These are phyloP conservation scores for Linanthus parryae DNA, from an alignment of 148 eudicot species.

Conservation along the genomic window DNA sequence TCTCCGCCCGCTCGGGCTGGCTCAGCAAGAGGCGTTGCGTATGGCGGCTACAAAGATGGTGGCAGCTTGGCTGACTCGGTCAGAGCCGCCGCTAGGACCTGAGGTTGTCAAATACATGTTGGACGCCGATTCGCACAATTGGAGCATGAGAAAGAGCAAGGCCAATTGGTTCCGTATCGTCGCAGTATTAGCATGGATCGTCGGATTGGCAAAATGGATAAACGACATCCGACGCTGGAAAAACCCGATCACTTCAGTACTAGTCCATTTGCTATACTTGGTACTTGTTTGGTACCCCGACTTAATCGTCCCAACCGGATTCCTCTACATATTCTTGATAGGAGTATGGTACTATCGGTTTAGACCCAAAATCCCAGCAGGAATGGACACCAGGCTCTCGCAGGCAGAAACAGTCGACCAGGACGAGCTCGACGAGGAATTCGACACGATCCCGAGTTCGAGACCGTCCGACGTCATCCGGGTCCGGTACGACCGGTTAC, in stretches of 20 bases:
- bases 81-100: slow-evolving; percentile 86
- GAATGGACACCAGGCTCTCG: slow-evolving; percentile 78
- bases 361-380: slow-evolving; percentile 82
- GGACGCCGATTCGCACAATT: slow-evolving; percentile 81
- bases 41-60: slow-evolving; percentile 85
- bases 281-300: slow-evolving; percentile 96
- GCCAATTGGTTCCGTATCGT: slow-evolving; percentile 92
- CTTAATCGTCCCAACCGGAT: slow-evolving; percentile 88
- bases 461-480: slow-evolving; percentile 58
- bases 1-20: slow-evolving; percentile 83
- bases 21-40: slow-evolving; percentile 89
- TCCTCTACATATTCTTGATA: slow-evolving; percentile 69
- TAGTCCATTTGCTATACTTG: slow-evolving; percentile 76
- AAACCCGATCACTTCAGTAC: slow-evolving; percentile 72
- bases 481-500: slow-evolving; percentile 64
- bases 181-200: slow-evolving; percentile 76
- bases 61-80: slow-evolving; percentile 70
- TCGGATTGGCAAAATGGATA: slow-evolving; percentile 89
- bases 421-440: slow-evolving; percentile 89
- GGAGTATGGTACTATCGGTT: slow-evolving; percentile 94
- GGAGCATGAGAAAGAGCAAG: slow-evolving; percentile 99
- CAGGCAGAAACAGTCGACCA: slow-evolving; percentile 74
- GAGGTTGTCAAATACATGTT: slow-evolving; percentile 88
- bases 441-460: slow-evolving; percentile 86
- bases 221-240: slow-evolving; percentile 78